Conservation (phyloP, 2,329 filamentous ascomycete species). For the Botrytis squamosa region DNA sequence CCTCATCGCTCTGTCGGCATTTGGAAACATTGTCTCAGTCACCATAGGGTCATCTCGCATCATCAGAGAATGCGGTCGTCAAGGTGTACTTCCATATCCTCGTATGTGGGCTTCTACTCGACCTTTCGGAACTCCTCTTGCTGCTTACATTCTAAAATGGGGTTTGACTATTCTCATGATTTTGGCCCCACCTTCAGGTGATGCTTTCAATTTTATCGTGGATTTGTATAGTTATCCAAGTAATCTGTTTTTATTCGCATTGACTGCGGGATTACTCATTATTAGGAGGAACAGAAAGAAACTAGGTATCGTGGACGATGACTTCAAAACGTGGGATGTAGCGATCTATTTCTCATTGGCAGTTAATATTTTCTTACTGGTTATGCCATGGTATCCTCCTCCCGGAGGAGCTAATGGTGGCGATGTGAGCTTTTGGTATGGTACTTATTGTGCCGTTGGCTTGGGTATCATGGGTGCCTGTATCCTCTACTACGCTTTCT, state of each 20-base stretch:
- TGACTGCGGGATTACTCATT: slow-evolving; percentile 57
- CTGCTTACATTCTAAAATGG: slow-evolving; percentile 59
- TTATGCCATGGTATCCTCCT: slow-evolving; percentile 73
- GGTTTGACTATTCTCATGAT: slow-evolving; percentile 58
- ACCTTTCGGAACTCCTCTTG: slow-evolving; percentile 62
- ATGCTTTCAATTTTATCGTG: slow-evolving; percentile 64
- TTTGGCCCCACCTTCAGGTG: slow-evolving; percentile 57
- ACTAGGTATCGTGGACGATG: slow-evolving; percentile 47
- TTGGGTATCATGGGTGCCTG: slow-evolving; percentile 57
- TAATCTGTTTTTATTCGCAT: slow-evolving; percentile 55
- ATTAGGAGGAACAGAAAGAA: slow-evolving; percentile 55
- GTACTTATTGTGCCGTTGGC: slow-evolving; percentile 64
- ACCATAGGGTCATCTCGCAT: slow-evolving; percentile 55
- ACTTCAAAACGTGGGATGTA: slow-evolving; percentile 53
- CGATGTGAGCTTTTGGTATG: slow-evolving; percentile 73
- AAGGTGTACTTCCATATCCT: slow-evolving; percentile 23
- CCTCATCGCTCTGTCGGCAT: slow-evolving; percentile 48
- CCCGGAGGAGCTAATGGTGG: slow-evolving; percentile 57
- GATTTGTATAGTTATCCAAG: slow-evolving; percentile 58
- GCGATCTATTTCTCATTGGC: slow-evolving; percentile 59
- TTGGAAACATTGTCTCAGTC: slow-evolving; percentile 50
- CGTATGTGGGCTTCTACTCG: slow-evolving; percentile 56
- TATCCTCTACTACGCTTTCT: slow-evolving; percentile 56
- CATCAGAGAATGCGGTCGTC: slow-evolving; percentile 56
- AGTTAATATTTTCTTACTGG: slow-evolving; percentile 59